phyloP scores from a whole-genome alignment of 2,329 filamentous ascomycete species.

The Monilinia fructicola region DNA sequence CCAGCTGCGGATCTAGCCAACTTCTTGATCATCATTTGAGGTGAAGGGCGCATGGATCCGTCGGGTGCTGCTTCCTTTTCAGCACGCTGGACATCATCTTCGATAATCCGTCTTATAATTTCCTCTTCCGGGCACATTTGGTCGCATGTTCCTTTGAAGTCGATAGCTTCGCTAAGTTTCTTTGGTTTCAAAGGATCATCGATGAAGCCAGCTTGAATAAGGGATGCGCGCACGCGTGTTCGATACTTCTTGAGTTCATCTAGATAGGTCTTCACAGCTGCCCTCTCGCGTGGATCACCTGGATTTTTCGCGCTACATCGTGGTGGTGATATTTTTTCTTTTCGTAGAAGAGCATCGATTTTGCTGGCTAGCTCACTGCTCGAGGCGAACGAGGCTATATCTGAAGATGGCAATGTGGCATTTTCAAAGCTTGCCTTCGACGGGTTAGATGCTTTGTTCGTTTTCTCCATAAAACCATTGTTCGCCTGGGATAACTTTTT shows the following conservation, averaged over 20 bases:
- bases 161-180: conserved; percentile 61
- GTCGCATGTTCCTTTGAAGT: conserved; percentile 67
- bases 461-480: conserved; percentile 10
- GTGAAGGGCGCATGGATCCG: conserved; percentile 49
- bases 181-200: conserved; percentile 65
- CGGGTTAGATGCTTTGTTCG: conserved; percentile 8
- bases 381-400: conserved; percentile 19
- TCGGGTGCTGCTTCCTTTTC: conserved; percentile 50
- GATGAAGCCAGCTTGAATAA: conserved; percentile 60
- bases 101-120: conserved; percentile 60
- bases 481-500: conserved; percentile 1
- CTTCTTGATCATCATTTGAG: conserved; percentile 63
- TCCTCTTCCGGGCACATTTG: conserved; percentile 71
- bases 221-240: conserved; percentile 54
- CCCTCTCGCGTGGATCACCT: conserved; percentile 41
- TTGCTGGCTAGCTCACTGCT: conserved; percentile 45
- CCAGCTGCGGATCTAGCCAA: conserved; percentile 67
- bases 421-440: neutral
- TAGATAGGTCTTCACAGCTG: conserved; percentile 55
- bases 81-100: conserved; percentile 56
- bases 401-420: neutral
- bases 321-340: conserved; percentile 45
- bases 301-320: conserved; percentile 27
- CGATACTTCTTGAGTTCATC: conserved; percentile 58
- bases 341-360: conserved; percentile 54